Evolutionary conservation across 805 yeast genomes (phyloP).

Genomic region (Kluyveromyces siamensis): DNA sequence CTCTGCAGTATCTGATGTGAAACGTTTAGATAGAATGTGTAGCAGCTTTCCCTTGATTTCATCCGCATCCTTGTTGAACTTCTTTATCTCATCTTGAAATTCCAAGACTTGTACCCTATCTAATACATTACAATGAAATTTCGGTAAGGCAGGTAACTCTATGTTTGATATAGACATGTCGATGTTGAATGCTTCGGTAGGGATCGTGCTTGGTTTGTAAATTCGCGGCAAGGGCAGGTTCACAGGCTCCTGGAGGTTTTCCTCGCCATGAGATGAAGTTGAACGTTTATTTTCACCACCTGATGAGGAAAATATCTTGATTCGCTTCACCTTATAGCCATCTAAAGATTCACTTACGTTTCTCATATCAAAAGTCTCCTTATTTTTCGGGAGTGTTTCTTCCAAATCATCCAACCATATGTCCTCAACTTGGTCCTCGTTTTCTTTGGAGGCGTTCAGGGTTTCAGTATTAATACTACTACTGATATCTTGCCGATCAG

Average conservation of each 20-base stretch:
- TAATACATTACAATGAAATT: slow-evolving; percentile 11
- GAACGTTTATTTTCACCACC: neutral
- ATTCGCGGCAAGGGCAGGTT: slow-evolving; percentile 20
- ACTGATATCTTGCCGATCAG: neutral
- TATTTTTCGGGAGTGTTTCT: slow-evolving; percentile 10
- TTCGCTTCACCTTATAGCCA: slow-evolving; percentile 14
- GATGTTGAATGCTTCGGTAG: slow-evolving; percentile 9
- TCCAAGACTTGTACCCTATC: slow-evolving; percentile 12
- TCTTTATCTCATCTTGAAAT: slow-evolving; percentile 11
- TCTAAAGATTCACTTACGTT: slow-evolving; percentile 18
- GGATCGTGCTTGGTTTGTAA: slow-evolving; percentile 15
- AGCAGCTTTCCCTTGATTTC: slow-evolving; percentile 13
- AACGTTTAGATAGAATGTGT: slow-evolving; percentile 10
- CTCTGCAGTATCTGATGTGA: slow-evolving; percentile 13
- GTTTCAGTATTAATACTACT: neutral
- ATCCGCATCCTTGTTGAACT: slow-evolving; percentile 12
- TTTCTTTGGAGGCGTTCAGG: slow-evolving; percentile 1
- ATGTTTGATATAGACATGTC: slow-evolving; percentile 7
- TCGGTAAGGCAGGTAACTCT: slow-evolving; percentile 15
- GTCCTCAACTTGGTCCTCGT: slow-evolving; percentile 6
- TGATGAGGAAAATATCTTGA: slow-evolving; percentile 4
- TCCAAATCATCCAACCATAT: slow-evolving; percentile 11
- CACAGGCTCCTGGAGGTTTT: slow-evolving; percentile 21
- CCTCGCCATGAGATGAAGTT: slow-evolving; percentile 4
- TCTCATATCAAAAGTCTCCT: slow-evolving; percentile 18